Percentiles rank a stretch among this genome's conserved stretches.
Conservation (phyloP, 371 early-diverging fungal species). For the Blakeslea trispora region DNA sequence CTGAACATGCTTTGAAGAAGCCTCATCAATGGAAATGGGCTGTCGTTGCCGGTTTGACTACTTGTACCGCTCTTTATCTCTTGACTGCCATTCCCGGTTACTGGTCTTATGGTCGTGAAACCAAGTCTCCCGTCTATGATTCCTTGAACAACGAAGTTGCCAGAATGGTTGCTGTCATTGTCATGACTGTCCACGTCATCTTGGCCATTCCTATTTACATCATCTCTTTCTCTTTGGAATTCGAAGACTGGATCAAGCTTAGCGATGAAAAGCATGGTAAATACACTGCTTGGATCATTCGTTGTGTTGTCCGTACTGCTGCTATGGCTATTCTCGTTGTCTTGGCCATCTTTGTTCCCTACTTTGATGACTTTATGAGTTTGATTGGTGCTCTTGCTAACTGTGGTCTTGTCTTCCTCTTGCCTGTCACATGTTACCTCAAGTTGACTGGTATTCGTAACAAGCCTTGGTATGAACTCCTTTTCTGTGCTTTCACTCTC, state of each 20-base stretch:
- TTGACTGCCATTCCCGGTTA: conserved; percentile 77
- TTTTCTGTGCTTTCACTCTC: conserved; percentile 55
- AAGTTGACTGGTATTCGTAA: conserved; percentile 53
- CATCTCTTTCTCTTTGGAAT: conserved; percentile 74
- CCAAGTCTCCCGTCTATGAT: conserved; percentile 71
- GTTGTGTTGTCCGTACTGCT: conserved; percentile 46
- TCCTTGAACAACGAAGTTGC: conserved; percentile 63
- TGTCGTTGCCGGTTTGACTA: conserved; percentile 58
- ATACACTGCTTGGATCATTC: conserved; percentile 39
- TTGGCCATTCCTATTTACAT: conserved; percentile 79
- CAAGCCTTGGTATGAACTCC: conserved; percentile 33
- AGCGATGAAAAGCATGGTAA: conserved; percentile 29
- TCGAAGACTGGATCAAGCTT: conserved; percentile 51
- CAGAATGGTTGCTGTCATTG: conserved; percentile 63
- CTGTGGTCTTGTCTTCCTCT: conserved; percentile 52
- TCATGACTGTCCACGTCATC: conserved; percentile 80
- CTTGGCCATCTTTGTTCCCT: conserved; percentile 58
- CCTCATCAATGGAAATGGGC: conserved; percentile 75
- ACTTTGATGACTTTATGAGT: conserved; percentile 68
- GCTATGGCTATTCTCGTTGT: conserved; percentile 44
- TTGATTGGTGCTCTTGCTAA: conserved; percentile 65
- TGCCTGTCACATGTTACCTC: conserved; percentile 63
- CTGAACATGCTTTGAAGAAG: conserved; percentile 76
- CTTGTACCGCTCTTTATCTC: conserved; percentile 72
- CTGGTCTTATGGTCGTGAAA: conserved; percentile 70